Evolutionary conservation across 2,329 filamentous ascomycete species (phyloP).

Genomic region (Pyrenophora teres): DNA sequence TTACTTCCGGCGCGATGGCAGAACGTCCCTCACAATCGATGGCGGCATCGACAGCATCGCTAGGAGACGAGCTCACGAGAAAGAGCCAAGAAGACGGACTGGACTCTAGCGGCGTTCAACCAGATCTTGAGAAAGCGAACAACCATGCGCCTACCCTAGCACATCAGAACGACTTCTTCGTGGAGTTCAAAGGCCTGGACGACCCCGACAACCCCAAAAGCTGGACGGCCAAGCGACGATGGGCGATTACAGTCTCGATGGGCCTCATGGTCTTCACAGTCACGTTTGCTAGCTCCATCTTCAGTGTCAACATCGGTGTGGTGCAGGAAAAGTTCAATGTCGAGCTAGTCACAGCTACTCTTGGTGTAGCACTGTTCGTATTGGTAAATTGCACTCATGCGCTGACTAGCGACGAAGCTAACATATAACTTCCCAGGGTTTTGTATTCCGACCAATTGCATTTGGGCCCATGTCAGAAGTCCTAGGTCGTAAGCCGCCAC

Average conservation of each 20-base stretch:
- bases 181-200: constrained; percentile 73
- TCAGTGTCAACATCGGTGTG: constrained; percentile 62
- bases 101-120: background rate
- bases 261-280: constrained; percentile 45
- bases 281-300: constrained; percentile 60
- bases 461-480: constrained; percentile 60
- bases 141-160: background rate
- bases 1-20: constrained; percentile 2
- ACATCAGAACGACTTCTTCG: constrained; percentile 50
- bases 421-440: constrained; percentile 46
- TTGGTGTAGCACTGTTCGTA: constrained; percentile 57
- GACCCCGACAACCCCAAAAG: constrained; percentile 74
- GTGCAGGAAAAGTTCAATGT: constrained; percentile 57
- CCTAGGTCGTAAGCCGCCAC: constrained; percentile 49
- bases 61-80: background rate
- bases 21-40: background rate
- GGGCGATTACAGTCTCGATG: constrained; percentile 69
- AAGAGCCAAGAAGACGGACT: constrained; percentile 13
- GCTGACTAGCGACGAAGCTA: background rate
- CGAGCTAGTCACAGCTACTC: constrained; percentile 51
- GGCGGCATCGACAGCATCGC: background rate
- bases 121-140: constrained; percentile 16
- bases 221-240: constrained; percentile 71
- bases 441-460: constrained; percentile 52
- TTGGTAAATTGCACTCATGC: constrained; percentile 24